Conservation (phyloP, 148 eudicot genomes). For the Rhododendron simsii region DNA sequence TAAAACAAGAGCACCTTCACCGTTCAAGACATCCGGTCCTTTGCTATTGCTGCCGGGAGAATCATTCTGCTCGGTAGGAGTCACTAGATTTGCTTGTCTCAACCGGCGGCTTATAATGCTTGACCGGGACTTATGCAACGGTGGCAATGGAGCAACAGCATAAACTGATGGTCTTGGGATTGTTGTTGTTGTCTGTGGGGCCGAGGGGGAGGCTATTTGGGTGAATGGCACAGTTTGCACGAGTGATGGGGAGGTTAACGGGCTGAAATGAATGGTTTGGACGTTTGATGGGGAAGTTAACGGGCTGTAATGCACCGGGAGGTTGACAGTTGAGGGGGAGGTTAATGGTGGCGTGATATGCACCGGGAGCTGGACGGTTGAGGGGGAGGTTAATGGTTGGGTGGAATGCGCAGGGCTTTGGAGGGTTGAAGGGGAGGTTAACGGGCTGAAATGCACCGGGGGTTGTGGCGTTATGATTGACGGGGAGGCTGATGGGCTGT, state of each 20-base stretch:
- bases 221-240: neutral
- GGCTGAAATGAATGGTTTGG: neutral
- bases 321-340: slow-evolving; percentile 25
- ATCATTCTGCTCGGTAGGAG: slow-evolving; percentile 27
- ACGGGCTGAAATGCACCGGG: slow-evolving; percentile 27
- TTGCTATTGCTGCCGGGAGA: slow-evolving; percentile 31
- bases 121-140: slow-evolving; percentile 21
- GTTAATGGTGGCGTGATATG: neutral
- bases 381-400: neutral
- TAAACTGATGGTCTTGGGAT: slow-evolving; percentile 26
- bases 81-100: slow-evolving; percentile 21
- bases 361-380: neutral
- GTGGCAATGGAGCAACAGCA: slow-evolving; percentile 27
- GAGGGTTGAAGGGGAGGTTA: neutral
- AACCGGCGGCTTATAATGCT: slow-evolving; percentile 17
- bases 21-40: slow-evolving; percentile 28
- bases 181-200: neutral
- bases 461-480: neutral
- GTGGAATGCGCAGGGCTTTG: neutral
- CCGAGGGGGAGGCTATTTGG: neutral
- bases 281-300: slow-evolving; percentile 8
- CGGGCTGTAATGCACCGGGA: slow-evolving; percentile 22
- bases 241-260: neutral
- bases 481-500: slow-evolving; percentile 3
- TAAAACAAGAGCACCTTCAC: slow-evolving; percentile 39